phyloP scores from a whole-genome alignment of 495 filamentous ascomycete species.

The Penicillium bovifimosum region DNA sequence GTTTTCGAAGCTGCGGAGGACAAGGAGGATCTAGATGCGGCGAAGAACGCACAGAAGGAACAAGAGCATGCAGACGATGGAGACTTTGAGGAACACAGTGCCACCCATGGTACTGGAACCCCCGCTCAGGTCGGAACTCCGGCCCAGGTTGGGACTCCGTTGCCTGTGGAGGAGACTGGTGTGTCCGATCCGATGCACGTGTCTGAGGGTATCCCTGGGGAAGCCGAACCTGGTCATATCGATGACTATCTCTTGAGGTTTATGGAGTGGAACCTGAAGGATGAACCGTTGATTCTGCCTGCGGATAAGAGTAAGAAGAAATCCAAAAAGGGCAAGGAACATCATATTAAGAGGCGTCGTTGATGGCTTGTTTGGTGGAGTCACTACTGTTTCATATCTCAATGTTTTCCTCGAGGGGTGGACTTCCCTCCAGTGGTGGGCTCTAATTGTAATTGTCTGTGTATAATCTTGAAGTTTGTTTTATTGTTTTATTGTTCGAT shows the following conservation, averaged over 20 bases:
- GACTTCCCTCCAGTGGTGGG: no score
- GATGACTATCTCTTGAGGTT: constrained; percentile 83
- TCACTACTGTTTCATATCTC: not conserved
- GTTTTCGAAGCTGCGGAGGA: constrained; percentile 89
- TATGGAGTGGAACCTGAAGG: constrained; percentile 71
- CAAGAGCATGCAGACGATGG: constrained; percentile 78
- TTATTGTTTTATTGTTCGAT: no score
- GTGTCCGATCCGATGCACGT: constrained; percentile 8
- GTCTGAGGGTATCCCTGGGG: constrained; percentile 35
- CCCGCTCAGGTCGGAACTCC: constrained; percentile 27
- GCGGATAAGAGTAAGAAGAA: constrained; percentile 77
- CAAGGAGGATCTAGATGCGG: constrained; percentile 82
- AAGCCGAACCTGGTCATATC: constrained; percentile 48
- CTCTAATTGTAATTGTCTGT: not conserved
- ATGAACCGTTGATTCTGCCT: constrained; percentile 73
- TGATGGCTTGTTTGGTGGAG: constrained; percentile 4
- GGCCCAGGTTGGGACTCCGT: constrained; percentile 29
- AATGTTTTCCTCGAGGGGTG: not conserved
- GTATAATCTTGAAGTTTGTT: not conserved
- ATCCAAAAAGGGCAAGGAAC: constrained; percentile 69
- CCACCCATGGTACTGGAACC: constrained; percentile 38
- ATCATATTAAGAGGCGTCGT: constrained; percentile 41
- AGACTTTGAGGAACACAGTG: constrained; percentile 77
- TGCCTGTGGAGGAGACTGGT: constrained; percentile 16
- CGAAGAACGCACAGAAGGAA: constrained; percentile 82